Conservation (phyloP, 352 stramenopile genomes). For the Globisporangium viniferum region DNA sequence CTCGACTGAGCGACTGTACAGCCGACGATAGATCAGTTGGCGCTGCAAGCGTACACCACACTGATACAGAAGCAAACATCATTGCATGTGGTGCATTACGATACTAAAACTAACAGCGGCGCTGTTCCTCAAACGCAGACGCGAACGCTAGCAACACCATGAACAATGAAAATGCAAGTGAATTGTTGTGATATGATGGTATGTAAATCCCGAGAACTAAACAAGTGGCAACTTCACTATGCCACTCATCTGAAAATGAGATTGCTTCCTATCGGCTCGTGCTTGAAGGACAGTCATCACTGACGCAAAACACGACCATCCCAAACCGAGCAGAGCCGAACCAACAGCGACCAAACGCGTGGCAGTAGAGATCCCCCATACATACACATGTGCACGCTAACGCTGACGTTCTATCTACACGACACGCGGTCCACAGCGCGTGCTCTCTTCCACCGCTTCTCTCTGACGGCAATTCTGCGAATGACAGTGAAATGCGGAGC, state of each 20-base stretch:
- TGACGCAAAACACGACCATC: constrained; percentile 24
- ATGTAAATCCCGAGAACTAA: constrained; percentile 22
- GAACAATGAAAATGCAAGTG: background rate
- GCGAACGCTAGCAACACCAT: background rate
- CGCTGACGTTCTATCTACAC: background rate
- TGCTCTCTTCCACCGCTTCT: background rate
- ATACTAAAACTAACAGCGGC: background rate
- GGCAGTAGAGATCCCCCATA: background rate
- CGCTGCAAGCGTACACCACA: too few species aligned
- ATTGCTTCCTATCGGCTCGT: constrained; percentile 29
- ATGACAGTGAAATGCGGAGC: background rate
- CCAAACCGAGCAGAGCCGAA: constrained; percentile 43
- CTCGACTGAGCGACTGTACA: constrained; percentile 74
- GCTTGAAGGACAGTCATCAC: constrained; percentile 35
- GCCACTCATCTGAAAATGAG: constrained; percentile 23
- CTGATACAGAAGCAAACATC: background rate
- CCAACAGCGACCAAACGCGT: background rate
- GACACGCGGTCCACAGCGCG: background rate
- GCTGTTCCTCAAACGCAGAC: background rate
- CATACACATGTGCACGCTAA: background rate
- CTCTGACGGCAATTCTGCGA: background rate
- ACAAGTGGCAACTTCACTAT: constrained; percentile 17
- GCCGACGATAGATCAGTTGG: constrained; percentile 20
- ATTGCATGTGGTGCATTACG: background rate
- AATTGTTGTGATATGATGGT: background rate